A percentile compares a stretch with the other conserved stretches of the same genome.
These are phyloP conservation scores for Hypocreales sp. DNA, from an alignment of 2,329 filamentous ascomycete genomes.

Conservation along the genomic window DNA sequence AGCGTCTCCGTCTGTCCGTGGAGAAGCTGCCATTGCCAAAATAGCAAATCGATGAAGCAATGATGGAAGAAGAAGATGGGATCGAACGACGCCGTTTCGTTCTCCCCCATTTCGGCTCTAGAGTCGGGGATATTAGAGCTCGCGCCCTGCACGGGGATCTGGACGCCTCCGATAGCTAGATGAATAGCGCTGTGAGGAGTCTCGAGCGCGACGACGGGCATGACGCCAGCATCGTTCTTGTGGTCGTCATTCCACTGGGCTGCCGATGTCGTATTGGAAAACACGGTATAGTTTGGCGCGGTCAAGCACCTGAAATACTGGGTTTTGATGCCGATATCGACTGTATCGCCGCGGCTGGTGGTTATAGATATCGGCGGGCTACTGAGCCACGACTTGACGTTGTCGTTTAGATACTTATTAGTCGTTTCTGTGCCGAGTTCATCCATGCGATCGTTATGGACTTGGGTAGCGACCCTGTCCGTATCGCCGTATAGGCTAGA, in stretches of 20 bases:
- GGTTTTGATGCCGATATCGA: background rate
- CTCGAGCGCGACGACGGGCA: constrained; percentile 9
- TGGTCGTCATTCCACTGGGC: constrained; percentile 7
- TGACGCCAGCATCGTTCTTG: background rate
- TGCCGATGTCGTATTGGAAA: constrained; percentile 14
- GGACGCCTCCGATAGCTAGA: constrained; percentile 12
- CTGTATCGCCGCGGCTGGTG: background rate
- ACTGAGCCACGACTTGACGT: constrained; percentile 1
- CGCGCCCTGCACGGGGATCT: constrained; percentile 3
- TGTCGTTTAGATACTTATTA: background rate
- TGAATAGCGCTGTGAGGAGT: constrained; percentile 12
- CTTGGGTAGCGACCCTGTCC: constrained; percentile 1
- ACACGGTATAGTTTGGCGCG: constrained; percentile 17
- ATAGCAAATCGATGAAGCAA: constrained; percentile 13
- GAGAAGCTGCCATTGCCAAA: constrained; percentile 14
- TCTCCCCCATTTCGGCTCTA: constrained; percentile 17
- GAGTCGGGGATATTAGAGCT: constrained; percentile 7
- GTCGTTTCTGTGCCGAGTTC: background rate
- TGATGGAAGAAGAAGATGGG: constrained; percentile 18
- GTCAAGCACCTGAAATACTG: constrained; percentile 9
- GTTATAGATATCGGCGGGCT: background rate
- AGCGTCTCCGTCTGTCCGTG: constrained; percentile 2
- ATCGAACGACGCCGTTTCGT: constrained; percentile 17
- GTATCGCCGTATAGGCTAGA: constrained; percentile 9
- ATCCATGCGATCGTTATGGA: background rate